phyloP scores from a whole-genome alignment of 2,329 filamentous ascomycete species.

The Neodidymelliopsis sp. region DNA sequence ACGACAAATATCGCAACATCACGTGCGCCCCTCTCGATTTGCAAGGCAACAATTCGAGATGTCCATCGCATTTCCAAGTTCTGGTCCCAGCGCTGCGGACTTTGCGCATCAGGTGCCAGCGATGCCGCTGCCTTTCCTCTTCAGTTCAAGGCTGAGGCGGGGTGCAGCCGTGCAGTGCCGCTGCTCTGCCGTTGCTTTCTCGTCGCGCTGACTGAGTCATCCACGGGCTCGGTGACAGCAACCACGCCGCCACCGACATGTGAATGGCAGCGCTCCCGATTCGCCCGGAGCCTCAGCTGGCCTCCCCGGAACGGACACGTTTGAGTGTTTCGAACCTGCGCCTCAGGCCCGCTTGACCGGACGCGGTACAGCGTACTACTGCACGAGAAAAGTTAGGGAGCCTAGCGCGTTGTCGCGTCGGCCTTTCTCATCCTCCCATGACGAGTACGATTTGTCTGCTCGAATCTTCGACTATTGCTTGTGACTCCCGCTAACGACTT shows the following conservation, averaged over 20 bases:
- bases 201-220: slow-evolving; percentile 34
- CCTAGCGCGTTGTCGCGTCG: slow-evolving; percentile 21
- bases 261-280: slow-evolving; percentile 17
- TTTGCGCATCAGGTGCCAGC: slow-evolving; percentile 28
- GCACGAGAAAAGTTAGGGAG: slow-evolving; percentile 31
- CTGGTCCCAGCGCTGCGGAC: slow-evolving; percentile 14
- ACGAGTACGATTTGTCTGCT: slow-evolving; percentile 34
- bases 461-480: slow-evolving; percentile 35
- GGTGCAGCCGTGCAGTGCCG: slow-evolving; percentile 22
- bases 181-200: slow-evolving; percentile 33
- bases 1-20: slow-evolving; percentile 11
- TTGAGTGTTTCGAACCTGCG: slow-evolving; percentile 15
- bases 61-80: slow-evolving; percentile 3
- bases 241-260: slow-evolving; percentile 30
- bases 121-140: slow-evolving; percentile 20
- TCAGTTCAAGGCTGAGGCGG: slow-evolving; percentile 20
- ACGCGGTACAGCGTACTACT: slow-evolving; percentile 19
- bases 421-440: slow-evolving; percentile 26
- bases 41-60: slow-evolving; percentile 18
- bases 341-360: slow-evolving; percentile 20
- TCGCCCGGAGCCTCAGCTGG: slow-evolving; percentile 22
- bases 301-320: slow-evolving; percentile 30
- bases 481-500: slow-evolving; percentile 36
- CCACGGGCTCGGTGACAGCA: slow-evolving; percentile 31
- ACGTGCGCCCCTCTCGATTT: slow-evolving; percentile 15